Evolutionary conservation across 495 filamentous ascomycete species (phyloP).

Genomic region (Neurospora sp.): DNA sequence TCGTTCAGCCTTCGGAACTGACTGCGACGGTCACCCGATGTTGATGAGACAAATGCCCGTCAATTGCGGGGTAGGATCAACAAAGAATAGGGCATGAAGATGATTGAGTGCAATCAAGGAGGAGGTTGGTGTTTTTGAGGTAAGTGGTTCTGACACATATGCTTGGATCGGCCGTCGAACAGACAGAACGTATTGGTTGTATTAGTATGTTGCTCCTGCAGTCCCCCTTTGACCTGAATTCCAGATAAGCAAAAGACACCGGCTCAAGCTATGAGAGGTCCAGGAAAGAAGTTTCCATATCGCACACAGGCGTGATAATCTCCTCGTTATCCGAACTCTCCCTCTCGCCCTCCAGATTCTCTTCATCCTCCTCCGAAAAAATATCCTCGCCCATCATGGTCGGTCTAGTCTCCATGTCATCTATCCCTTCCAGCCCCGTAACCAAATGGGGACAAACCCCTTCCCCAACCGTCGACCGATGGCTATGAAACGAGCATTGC

Average conservation of each 20-base stretch:
- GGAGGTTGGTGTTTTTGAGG: neutral
- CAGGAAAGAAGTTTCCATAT: slow-evolving; percentile 17
- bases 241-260: too few relatives aligned
- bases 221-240: neutral
- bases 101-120: neutral
- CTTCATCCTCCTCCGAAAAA: neutral
- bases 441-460: slow-evolving; percentile 29
- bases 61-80: neutral
- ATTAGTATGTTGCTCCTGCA: neutral
- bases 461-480: slow-evolving; percentile 33
- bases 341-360: slow-evolving; percentile 7
- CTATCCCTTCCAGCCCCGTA: neutral
- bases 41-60: neutral
- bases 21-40: neutral
- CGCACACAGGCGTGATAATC: slow-evolving; percentile 16
- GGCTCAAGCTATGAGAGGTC: slow-evolving; percentile 9
- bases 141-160: neutral
- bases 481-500: slow-evolving; percentile 39
- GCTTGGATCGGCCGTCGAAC: neutral
- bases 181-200: neutral
- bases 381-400: neutral
- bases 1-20: neutral
- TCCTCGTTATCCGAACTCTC: slow-evolving; percentile 6
- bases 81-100: neutral
- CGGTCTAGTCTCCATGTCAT: neutral